These are phyloP conservation scores for Citropsis articulata DNA, from an alignment of 345 rosid species.

Conservation along the genomic window DNA sequence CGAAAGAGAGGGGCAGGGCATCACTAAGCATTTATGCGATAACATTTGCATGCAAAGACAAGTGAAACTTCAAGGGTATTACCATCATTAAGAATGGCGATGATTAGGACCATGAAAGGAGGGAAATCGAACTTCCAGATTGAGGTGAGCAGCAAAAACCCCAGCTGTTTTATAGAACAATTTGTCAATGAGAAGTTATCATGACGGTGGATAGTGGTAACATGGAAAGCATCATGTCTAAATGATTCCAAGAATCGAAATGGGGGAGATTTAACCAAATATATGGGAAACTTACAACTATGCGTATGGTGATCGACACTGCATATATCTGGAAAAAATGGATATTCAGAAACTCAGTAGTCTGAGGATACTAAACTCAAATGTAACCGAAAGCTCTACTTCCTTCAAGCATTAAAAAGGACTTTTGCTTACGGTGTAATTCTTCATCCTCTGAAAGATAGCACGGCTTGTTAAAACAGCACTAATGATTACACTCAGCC, in stretches of 20 bases:
- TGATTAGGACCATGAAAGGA: slow-evolving; percentile 83
- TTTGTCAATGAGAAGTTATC: background rate
- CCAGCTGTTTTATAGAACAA: slow-evolving; percentile 40
- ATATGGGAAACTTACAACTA: slow-evolving; percentile 47
- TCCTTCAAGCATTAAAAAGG: background rate
- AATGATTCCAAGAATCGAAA: background rate
- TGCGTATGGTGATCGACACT: slow-evolving; percentile 85
- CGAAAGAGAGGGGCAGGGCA: background rate
- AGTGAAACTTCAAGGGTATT: background rate
- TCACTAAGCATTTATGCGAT: background rate
- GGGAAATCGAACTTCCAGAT: slow-evolving; percentile 81
- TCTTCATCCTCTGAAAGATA: slow-evolving; percentile 91
- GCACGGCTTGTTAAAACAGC: slow-evolving; percentile 95
- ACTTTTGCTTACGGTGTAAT: slow-evolving; percentile 57
- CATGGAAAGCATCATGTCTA: background rate
- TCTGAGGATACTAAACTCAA: background rate
- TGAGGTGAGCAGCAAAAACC: slow-evolving; percentile 67
- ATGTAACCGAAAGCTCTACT: background rate
- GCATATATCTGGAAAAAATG: slow-evolving; percentile 58
- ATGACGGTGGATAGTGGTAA: background rate
- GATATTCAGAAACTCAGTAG: background rate
- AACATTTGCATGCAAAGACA: background rate
- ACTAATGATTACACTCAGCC: slow-evolving; percentile 84
- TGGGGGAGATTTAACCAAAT: background rate
- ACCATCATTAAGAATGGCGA: slow-evolving; percentile 82